Conservation (phyloP, 2,329 filamentous ascomycete genomes). For the Anisogramma anomala region DNA sequence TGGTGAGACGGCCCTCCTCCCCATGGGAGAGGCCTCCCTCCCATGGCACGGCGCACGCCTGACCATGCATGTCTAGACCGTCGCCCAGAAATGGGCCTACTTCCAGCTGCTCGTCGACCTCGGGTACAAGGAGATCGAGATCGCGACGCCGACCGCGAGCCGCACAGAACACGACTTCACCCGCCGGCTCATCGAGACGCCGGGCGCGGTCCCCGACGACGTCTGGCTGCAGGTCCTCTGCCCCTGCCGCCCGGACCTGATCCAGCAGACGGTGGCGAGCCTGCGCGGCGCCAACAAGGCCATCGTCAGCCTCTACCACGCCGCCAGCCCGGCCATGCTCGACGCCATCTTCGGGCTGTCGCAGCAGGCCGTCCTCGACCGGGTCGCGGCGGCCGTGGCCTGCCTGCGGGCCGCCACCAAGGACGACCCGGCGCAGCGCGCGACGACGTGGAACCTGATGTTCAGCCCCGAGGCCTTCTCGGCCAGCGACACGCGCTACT, state of each 20-base stretch:
- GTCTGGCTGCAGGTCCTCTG: constrained; percentile 87
- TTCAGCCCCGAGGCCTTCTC: constrained; percentile 86
- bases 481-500: constrained; percentile 76
- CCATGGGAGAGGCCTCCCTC: not conserved
- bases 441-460: constrained; percentile 64
- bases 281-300: constrained; percentile 84
- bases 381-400: constrained; percentile 73
- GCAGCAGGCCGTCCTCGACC: constrained; percentile 71
- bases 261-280: constrained; percentile 78
- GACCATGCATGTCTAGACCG: constrained; percentile 46
- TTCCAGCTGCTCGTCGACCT: constrained; percentile 89
- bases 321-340: constrained; percentile 91
- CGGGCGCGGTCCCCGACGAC: constrained; percentile 73
- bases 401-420: constrained; percentile 89
- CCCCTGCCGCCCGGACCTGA: constrained; percentile 84
- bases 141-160: constrained; percentile 88
- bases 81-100: constrained; percentile 88
- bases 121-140: constrained; percentile 96
- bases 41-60: not conserved
- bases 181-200: constrained; percentile 71
- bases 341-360: constrained; percentile 80
- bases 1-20: constrained; percentile 46
- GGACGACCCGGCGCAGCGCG: constrained; percentile 46
- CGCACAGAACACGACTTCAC: constrained; percentile 97
- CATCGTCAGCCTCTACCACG: constrained; percentile 89